These are phyloP conservation scores for Phyllostachys edulis DNA, from an alignment of 176 grass and related monocot species.

Conservation along the genomic window DNA sequence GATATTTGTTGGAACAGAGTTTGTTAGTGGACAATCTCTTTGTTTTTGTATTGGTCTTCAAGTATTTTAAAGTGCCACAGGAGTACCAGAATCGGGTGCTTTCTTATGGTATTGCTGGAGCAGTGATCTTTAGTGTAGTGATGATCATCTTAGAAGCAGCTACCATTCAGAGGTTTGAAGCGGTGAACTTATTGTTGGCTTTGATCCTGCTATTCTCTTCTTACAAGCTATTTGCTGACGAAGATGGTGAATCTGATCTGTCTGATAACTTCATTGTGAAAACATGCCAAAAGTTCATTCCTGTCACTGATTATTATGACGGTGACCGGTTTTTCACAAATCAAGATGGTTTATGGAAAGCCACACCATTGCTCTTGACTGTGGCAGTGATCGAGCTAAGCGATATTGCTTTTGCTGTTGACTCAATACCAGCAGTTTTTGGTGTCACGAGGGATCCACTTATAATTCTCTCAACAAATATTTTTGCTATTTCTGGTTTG, in stretches of 20 bases:
- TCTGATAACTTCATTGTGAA: slow-evolving; percentile 97
- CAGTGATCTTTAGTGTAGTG: too few species aligned
- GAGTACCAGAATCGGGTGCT: too few species aligned
- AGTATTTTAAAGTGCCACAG: too few species aligned
- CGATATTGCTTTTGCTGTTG: slow-evolving; percentile 98
- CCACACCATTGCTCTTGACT: slow-evolving; percentile 87
- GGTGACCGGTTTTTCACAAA: slow-evolving; percentile 72
- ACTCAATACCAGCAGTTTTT: slow-evolving; percentile 98
- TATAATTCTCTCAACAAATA: slow-evolving; percentile 92
- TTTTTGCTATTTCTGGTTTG: slow-evolving; percentile 95
- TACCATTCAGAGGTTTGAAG: slow-evolving; percentile 84
- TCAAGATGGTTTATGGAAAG: slow-evolving; percentile 86
- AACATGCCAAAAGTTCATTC: slow-evolving; percentile 94
- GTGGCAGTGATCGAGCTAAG: slow-evolving; percentile 91
- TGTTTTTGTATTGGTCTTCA: too few species aligned
- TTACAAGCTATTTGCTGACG: slow-evolving; percentile 84
- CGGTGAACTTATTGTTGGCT: slow-evolving; percentile 83
- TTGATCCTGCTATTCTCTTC: slow-evolving; percentile 84
- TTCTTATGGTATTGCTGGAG: slow-evolving; percentile 96
- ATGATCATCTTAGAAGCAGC: slow-evolving; percentile 83
- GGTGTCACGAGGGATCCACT: slow-evolving; percentile 96
- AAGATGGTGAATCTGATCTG: slow-evolving; percentile 86
- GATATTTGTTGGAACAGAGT: too few species aligned
- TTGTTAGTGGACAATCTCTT: too few species aligned
- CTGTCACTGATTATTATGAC: slow-evolving; percentile 83